Conservation (phyloP, 345 rosid species). For the Hibiscus syriacus region DNA sequence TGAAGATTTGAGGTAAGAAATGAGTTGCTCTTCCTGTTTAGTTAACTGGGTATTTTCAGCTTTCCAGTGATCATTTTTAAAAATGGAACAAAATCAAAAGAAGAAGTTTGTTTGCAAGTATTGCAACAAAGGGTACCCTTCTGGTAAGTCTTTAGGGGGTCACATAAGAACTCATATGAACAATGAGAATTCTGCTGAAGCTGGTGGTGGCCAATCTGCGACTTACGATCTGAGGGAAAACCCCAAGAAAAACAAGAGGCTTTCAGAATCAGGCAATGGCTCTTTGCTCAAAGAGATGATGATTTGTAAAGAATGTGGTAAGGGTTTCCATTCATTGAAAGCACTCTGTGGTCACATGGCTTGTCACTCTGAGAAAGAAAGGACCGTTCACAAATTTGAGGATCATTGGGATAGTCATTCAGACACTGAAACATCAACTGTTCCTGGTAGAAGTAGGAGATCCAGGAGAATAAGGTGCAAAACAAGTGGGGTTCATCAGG, state of each 20-base stretch:
- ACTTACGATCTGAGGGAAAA: constrained; percentile 61
- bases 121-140: constrained; percentile 63
- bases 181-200: constrained; percentile 27
- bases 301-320: constrained; percentile 78
- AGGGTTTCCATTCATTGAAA: constrained; percentile 70
- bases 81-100: constrained; percentile 52
- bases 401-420: constrained; percentile 52
- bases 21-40: constrained; percentile 19
- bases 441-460: constrained; percentile 53
- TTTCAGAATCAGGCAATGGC: constrained; percentile 36
- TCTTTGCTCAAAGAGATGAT: constrained; percentile 27
- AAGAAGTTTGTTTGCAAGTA: constrained; percentile 65
- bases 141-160: constrained; percentile 87
- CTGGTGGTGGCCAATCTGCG: constrained; percentile 41
- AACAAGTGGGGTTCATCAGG: constrained; percentile 11
- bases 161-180: constrained; percentile 81
- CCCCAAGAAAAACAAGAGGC: constrained; percentile 54
- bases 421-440: constrained; percentile 55
- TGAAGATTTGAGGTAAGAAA: constrained; percentile 31
- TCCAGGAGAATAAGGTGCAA: constrained; percentile 49
- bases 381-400: constrained; percentile 25
- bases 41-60: constrained; percentile 25
- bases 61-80: constrained; percentile 16
- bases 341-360: constrained; percentile 97
- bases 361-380: constrained; percentile 65